phyloP scores from a whole-genome alignment of 805 yeast genomes.

The Candida ortonii region DNA sequence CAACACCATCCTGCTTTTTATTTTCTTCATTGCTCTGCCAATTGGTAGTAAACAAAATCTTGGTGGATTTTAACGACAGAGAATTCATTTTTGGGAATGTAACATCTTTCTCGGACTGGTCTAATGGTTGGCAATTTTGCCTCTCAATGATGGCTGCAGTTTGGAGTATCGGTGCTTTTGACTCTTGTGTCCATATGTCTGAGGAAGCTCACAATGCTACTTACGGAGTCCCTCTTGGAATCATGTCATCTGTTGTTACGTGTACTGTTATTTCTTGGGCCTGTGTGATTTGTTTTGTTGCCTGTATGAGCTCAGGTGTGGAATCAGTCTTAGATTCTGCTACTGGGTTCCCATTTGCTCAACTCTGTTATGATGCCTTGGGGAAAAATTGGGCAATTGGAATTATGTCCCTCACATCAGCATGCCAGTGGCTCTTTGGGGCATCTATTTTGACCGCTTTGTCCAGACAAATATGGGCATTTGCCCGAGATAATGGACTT shows the following conservation, averaged over 20 bases:
- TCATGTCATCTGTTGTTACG: slow-evolving; percentile 50
- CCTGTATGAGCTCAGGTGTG: slow-evolving; percentile 50
- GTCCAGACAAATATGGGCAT: slow-evolving; percentile 71
- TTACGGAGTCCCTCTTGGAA: slow-evolving; percentile 62
- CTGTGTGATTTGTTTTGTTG: slow-evolving; percentile 50
- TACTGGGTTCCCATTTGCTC: slow-evolving; percentile 63
- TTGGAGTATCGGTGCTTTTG: slow-evolving; percentile 75
- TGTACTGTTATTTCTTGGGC: slow-evolving; percentile 59
- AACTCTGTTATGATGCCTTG: slow-evolving; percentile 55
- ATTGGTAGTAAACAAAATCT: slow-evolving; percentile 45
- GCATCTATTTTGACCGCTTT: slow-evolving; percentile 58
- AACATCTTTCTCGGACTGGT: slow-evolving; percentile 51
- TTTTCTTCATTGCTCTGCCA: slow-evolving; percentile 64
- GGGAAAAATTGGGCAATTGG: slow-evolving; percentile 65
- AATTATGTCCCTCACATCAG: slow-evolving; percentile 52
- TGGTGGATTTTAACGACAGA: slow-evolving; percentile 43
- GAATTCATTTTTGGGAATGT: slow-evolving; percentile 52
- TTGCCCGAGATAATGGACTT: slow-evolving; percentile 71
- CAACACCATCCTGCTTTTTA: slow-evolving; percentile 48
- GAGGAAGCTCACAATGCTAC: slow-evolving; percentile 67
- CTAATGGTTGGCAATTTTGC: slow-evolving; percentile 54
- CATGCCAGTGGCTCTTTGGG: slow-evolving; percentile 65
- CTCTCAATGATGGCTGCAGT: slow-evolving; percentile 53
- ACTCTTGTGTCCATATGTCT: slow-evolving; percentile 66
- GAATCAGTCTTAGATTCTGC: slow-evolving; percentile 38